A percentile compares a stretch with the other conserved stretches of the same genome.
Conservation (phyloP, 208 protist species). For the Trypanosoma rangeli region DNA sequence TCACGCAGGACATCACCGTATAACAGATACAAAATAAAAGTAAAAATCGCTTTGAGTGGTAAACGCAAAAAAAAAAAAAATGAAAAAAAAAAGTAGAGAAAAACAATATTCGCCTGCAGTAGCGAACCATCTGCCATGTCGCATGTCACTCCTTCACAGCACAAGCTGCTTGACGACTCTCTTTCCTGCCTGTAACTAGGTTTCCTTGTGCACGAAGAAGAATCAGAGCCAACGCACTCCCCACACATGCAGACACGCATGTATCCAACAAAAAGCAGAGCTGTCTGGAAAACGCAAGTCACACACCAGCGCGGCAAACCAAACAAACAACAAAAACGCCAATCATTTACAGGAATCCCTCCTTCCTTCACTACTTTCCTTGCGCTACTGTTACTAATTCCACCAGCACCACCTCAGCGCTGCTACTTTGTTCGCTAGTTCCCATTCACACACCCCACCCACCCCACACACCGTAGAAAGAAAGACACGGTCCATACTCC, state of each 20-base stretch:
- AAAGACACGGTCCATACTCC: neutral
- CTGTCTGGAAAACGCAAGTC: neutral
- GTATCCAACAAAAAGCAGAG: neutral
- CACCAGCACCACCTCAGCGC: neutral
- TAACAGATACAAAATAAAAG: too few relatives aligned
- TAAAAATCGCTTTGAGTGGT: too few relatives aligned
- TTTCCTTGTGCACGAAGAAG: neutral
- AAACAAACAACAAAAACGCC: neutral
- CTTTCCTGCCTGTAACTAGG: neutral
- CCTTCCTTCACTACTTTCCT: neutral
- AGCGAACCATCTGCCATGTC: neutral
- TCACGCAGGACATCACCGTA: too few relatives aligned
- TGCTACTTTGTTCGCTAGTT: too few relatives aligned
- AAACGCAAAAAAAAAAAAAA: neutral
- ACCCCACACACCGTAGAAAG: neutral
- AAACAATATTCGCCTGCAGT: slow-evolving; percentile 2
- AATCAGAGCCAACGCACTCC: neutral
- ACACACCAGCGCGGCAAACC: neutral
- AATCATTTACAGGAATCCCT: neutral
- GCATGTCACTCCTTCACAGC: neutral
- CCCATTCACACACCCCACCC: too few relatives aligned
- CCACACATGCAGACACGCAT: neutral
- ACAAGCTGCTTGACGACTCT: neutral
- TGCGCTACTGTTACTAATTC: neutral
- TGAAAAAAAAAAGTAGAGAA: neutral